Conservation (phyloP, 192 early-diverging fungal species). For the Backusella morwellensis region DNA sequence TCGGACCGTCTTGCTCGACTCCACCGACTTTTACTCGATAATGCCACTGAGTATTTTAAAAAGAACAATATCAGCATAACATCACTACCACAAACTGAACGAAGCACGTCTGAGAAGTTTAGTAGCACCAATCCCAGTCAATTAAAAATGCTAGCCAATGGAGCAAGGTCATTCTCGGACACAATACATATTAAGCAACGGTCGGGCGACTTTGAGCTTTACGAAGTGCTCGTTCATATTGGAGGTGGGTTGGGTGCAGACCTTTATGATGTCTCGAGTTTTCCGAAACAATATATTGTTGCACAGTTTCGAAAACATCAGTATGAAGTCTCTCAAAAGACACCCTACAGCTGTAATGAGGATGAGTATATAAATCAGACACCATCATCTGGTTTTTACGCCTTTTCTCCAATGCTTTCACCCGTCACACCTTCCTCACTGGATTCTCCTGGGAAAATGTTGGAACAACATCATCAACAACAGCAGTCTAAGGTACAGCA, state of each 20-base stretch:
- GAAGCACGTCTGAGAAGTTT: conserved; percentile 33
- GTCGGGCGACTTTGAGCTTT: conserved; percentile 44
- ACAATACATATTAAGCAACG: conserved; percentile 44
- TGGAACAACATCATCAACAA: not conserved
- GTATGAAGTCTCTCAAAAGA: conserved; percentile 9
- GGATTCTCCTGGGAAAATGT: not conserved
- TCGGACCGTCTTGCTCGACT: conserved; percentile 38
- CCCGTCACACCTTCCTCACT: conserved; percentile 3
- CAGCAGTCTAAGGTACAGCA: not conserved
- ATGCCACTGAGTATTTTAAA: conserved; percentile 20
- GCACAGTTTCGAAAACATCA: conserved; percentile 36
- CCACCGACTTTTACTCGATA: conserved; percentile 39
- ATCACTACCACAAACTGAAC: conserved; percentile 11
- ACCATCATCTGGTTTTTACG: not conserved
- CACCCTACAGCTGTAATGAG: not conserved
- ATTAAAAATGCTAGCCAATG: conserved; percentile 38
- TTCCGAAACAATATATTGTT: conserved; percentile 51
- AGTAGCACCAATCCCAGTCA: conserved; percentile 34
- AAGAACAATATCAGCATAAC: not conserved
- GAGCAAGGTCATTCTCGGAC: conserved; percentile 46
- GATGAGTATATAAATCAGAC: not conserved
- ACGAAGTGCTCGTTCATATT: conserved; percentile 48
- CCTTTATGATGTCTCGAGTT: conserved; percentile 37
- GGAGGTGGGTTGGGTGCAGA: conserved; percentile 61
- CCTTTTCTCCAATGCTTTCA: conserved; percentile 1